These are phyloP conservation scores for Berkeleyomyces basicola DNA, from an alignment of 2,329 filamentous ascomycete species.

Conservation along the genomic window DNA sequence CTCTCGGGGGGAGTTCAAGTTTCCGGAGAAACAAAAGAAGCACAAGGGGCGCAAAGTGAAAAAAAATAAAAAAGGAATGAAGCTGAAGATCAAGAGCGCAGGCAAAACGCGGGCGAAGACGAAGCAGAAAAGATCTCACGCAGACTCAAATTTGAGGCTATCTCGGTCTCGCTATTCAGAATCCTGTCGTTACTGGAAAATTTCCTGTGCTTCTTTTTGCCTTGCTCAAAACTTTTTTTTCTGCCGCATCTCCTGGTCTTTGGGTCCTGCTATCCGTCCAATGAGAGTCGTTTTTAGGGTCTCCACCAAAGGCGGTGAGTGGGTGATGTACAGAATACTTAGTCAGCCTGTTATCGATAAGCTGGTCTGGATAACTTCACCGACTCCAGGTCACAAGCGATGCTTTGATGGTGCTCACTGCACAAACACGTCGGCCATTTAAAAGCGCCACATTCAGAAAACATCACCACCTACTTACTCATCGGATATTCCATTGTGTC, in stretches of 20 bases:
- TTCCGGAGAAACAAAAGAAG: neutral
- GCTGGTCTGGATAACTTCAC: neutral
- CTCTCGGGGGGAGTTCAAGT: neutral
- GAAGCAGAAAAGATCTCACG: too few relatives aligned
- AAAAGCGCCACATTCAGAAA: too few relatives aligned
- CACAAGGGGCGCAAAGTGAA: neutral
- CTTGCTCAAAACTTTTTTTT: constrained; percentile 14
- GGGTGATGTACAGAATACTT: neutral
- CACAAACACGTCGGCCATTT: too few relatives aligned
- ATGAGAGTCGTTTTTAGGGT: neutral
- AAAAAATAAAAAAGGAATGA: neutral
- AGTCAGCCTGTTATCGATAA: constrained; percentile 1
- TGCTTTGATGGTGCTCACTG: too few relatives aligned
- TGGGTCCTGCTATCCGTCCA: neutral
- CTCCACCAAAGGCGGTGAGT: constrained; percentile 10
- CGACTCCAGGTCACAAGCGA: neutral
- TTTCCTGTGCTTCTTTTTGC: constrained; percentile 7
- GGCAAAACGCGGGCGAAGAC: neutral
- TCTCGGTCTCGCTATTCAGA: neutral
- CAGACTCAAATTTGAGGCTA: too few relatives aligned
- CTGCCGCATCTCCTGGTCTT: constrained; percentile 13
- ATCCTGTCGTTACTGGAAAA: constrained; percentile 5
- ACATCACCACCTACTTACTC: too few relatives aligned
- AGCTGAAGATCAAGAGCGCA: neutral
- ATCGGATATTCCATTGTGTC: too few relatives aligned